These are phyloP conservation scores for Sarcocystis neurona DNA, from an alignment of 169 alveolate genomes.

Conservation along the genomic window DNA sequence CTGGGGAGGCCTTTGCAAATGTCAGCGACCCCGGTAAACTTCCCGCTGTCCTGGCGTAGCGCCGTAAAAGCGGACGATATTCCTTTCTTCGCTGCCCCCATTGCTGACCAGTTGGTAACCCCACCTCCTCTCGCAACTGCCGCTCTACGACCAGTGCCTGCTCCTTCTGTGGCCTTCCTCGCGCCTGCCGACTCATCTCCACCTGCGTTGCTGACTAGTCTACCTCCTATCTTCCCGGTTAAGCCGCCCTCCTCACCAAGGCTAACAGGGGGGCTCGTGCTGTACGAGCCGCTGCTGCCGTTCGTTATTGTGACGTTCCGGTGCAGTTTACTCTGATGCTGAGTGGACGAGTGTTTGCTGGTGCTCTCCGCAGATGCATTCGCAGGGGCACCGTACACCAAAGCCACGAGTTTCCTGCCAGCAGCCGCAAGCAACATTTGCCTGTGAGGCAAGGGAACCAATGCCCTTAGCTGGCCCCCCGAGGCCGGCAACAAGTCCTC, in stretches of 20 bases:
- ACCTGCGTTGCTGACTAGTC: too few species aligned
- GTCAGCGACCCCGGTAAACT: background rate
- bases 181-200: too few species aligned
- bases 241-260: too few species aligned
- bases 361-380: constrained; percentile 50
- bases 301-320: background rate
- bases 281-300: background rate
- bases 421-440: too few species aligned
- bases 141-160: too few species aligned
- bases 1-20: background rate
- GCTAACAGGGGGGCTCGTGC: background rate
- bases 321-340: background rate
- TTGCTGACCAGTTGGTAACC: too few species aligned
- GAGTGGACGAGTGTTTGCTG: constrained; percentile 36
- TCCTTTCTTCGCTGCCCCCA: too few species aligned
- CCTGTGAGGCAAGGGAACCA: too few species aligned
- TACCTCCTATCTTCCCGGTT: too few species aligned
- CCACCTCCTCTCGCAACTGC: too few species aligned
- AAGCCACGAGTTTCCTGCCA: constrained; percentile 70
- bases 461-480: constrained; percentile 73
- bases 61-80: too few species aligned
- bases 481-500: constrained; percentile 73
- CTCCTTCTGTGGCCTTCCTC: too few species aligned
- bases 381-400: constrained; percentile 69
- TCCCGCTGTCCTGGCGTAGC: background rate